Evolutionary conservation across 2,329 filamentous ascomycete species (phyloP), one percentile per base, ranked within the genome.

Genomic region (Paecilomyces variotii): DNA sequence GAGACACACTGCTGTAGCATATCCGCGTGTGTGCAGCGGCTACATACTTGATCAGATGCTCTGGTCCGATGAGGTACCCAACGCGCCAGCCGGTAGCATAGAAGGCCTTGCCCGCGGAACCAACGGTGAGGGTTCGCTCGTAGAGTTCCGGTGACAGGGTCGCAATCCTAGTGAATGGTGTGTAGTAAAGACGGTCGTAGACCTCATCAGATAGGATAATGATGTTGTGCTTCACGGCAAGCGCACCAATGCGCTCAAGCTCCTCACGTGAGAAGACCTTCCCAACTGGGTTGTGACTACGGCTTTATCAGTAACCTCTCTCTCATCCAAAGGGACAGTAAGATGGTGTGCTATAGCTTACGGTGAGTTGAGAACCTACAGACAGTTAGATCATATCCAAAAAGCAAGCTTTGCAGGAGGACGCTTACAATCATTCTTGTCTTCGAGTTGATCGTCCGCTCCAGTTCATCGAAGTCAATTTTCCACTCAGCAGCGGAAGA

Each of bases 31-130:
- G 94, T 0, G 94, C 94, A 19, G 91, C 91, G 10, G 89, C 86
- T 34, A 96, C 93, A 72, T 96, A 90, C 72, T 95, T 89, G 77
- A 97, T 91, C 56, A 97, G 80, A 61, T 96, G 84, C 56, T 90
- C 84, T 0, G 90, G 91, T 0, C 94, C 94, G 70, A 97, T 94
- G 39, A 99, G 80, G 86, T 93, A 99, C 57, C 94, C 90, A 65
- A 97, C 92, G 59, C 94, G 87, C 94, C 94, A 99, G 54, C 94
- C 94, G 0, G 94, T 99, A 58, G 90, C 91, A 71, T 97, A 97
- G 76, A 99, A 99, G 80, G 94, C 95, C 83, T 99, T 99, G 67
- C 94, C 94, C 0, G 91, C 94, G 0, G 91, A 96, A 24, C 94
- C 94, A 30, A 99, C 94, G 0, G 94, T 97, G 54, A 99, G 77